Conservation (phyloP, 2,329 filamentous ascomycete genomes). For the Leptographium procerum region DNA sequence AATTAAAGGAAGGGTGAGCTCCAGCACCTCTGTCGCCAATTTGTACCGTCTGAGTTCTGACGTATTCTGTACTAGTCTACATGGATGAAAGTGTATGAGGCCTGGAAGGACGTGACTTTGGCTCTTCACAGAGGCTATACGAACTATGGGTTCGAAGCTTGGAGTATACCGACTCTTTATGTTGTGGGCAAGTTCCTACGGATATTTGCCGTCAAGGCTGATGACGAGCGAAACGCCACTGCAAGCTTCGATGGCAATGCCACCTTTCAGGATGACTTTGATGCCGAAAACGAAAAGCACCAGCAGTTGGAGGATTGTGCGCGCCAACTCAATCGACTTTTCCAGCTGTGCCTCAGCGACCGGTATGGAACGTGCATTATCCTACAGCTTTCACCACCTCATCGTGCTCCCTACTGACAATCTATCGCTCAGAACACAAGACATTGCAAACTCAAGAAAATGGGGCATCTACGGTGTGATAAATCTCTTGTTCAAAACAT, state of each 20-base stretch:
- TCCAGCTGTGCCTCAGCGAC: constrained; percentile 80
- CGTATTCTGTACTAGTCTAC: constrained; percentile 32
- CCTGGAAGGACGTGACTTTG: constrained; percentile 78
- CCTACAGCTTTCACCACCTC: background rate
- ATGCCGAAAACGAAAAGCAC: constrained; percentile 63
- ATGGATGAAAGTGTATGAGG: constrained; percentile 74
- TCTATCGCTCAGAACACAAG: constrained; percentile 46
- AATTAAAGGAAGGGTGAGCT: constrained; percentile 25
- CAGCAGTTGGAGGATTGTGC: constrained; percentile 86
- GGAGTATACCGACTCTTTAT: constrained; percentile 89
- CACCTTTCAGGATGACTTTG: constrained; percentile 68
- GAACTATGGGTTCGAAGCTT: constrained; percentile 64
- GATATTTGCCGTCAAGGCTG: constrained; percentile 81
- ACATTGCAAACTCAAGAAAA: constrained; percentile 78
- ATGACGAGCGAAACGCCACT: constrained; percentile 48
- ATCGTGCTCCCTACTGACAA: constrained; percentile 10
- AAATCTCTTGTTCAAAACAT: constrained; percentile 94
- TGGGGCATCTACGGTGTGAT: constrained; percentile 96
- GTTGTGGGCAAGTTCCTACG: constrained; percentile 76
- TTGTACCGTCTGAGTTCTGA: background rate
- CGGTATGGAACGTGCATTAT: constrained; percentile 48
- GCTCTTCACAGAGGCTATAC: constrained; percentile 72
- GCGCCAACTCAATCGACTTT: constrained; percentile 81
- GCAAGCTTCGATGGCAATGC: constrained; percentile 26
- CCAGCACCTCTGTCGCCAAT: background rate